Evolutionary conservation across 768 basidiomycete genomes (phyloP), one percentile per base, ranked within the genome.

Genomic region (Leccinum imitatum): DNA sequence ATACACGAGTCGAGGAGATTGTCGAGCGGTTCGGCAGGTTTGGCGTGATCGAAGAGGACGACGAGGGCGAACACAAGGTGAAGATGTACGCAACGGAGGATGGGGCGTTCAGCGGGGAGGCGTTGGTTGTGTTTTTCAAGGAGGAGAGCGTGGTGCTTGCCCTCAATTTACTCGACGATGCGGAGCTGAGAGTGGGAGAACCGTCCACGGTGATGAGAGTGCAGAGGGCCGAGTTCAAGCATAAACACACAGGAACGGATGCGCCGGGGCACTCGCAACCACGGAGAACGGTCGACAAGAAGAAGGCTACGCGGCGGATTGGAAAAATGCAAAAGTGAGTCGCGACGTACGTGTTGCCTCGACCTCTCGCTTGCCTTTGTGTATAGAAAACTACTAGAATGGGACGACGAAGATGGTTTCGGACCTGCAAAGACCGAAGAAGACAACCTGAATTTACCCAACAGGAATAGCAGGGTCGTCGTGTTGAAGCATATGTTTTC

Each of bases 401-500:
- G 96, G 96, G 89, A 93, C 59, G 94, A 93, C 33, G 93, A 93
- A 70, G 94, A 95, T 63, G 93, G 93, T 2, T 93, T 93, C 64
- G 94, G 93, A 6, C 91, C 91, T 0, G 73, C 81, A 15, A 78
- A 82, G 54, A 81, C 84, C 17, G 81, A 81, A 21, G 82, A 82
- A 53, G 87, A 89, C 63, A 73, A 76, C 21, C 70, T 66, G 30
- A 73, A 77, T 23, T 69, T 75, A 6, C 70, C 72, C 31, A 83
- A 83, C 71, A 81, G 84, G 69, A 83, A 82, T 67, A 81, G 80
- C 71, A 84, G 94, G 33, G 89, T 98, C 4, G 95, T 97, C 9
- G 93, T 99, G 1, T 78, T 99, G 63, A 95, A 93, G 71, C 87
- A 93, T 67, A 98, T 98, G 95, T 99, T 99, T 70, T 89, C 89